Conservation (phyloP, 2,329 filamentous ascomycete species). For the Talaromyces funiculosus region DNA sequence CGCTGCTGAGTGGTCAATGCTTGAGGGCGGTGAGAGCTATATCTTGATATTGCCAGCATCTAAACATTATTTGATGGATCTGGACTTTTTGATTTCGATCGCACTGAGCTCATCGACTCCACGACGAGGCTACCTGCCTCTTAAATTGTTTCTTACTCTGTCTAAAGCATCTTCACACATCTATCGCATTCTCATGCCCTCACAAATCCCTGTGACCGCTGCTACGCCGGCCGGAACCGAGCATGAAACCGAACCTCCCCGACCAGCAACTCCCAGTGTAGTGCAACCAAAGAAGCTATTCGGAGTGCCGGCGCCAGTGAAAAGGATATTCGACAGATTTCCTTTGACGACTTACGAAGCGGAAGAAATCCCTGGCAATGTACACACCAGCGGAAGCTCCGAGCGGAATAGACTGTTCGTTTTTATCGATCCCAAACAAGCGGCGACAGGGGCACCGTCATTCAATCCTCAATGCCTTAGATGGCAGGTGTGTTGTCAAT, state of each 20-base stretch:
- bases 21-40: slow-evolving; percentile 8
- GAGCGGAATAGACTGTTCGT: slow-evolving; percentile 66
- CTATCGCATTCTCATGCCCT: slow-evolving; percentile 16
- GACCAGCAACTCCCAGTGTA: slow-evolving; percentile 6
- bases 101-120: background rate
- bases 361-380: slow-evolving; percentile 47
- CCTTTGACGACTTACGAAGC: slow-evolving; percentile 70
- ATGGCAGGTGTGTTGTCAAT: slow-evolving; percentile 81
- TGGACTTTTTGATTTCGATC: background rate
- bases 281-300: slow-evolving; percentile 29
- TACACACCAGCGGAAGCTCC: slow-evolving; percentile 48
- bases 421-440: slow-evolving; percentile 64
- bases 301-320: slow-evolving; percentile 62
- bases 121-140: background rate
- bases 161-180: too few relatives aligned
- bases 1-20: slow-evolving; percentile 1
- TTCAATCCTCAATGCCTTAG: slow-evolving; percentile 92
- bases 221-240: slow-evolving; percentile 23
- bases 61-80: background rate
- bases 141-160: background rate
- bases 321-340: slow-evolving; percentile 76
- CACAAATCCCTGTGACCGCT: slow-evolving; percentile 20
- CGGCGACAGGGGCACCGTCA: slow-evolving; percentile 59
- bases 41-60: background rate
- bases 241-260: slow-evolving; percentile 5